A percentile compares a stretch with the other conserved stretches of the same genome.
Conservation (phyloP, 176 grass and related monocot genomes). For the Elymus sibiricus region DNA sequence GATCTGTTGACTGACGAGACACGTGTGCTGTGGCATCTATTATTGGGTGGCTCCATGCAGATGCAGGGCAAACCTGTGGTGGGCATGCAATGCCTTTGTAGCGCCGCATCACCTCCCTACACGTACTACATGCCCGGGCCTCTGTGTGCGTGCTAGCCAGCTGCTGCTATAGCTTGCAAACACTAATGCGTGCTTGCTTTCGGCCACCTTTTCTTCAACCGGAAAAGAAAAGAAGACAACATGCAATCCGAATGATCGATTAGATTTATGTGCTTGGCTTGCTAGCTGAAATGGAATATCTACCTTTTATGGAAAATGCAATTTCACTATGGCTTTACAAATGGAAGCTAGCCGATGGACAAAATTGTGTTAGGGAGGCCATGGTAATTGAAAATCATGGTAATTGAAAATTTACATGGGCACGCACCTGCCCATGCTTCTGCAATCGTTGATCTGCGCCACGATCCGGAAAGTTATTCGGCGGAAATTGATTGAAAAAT, state of each 20-base stretch:
- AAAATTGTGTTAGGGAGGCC: too few species aligned
- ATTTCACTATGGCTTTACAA: too few species aligned
- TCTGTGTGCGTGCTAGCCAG: neutral
- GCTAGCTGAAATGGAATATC: neutral
- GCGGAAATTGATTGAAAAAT: too few species aligned
- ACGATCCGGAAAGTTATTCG: too few species aligned
- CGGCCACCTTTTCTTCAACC: neutral
- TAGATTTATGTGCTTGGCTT: neutral
- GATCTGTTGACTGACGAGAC: neutral
- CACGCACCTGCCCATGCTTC: too few species aligned
- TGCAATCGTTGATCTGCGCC: too few species aligned
- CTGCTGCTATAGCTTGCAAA: neutral
- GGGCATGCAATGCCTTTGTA: neutral
- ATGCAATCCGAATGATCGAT: neutral
- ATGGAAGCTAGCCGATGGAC: too few species aligned
- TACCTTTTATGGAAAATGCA: too few species aligned
- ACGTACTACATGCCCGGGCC: neutral
- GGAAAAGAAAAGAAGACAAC: constrained; percentile 1
- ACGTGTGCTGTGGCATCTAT: neutral
- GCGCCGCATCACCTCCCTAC: neutral
- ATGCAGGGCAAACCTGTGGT: neutral
- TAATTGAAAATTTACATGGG: too few species aligned
- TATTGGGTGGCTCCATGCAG: neutral
- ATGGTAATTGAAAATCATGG: too few species aligned
- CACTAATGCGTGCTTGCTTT: neutral